Evolutionary conservation across 2,329 filamentous ascomycete species (phyloP).

Genomic region (Talaromyces sp.): DNA sequence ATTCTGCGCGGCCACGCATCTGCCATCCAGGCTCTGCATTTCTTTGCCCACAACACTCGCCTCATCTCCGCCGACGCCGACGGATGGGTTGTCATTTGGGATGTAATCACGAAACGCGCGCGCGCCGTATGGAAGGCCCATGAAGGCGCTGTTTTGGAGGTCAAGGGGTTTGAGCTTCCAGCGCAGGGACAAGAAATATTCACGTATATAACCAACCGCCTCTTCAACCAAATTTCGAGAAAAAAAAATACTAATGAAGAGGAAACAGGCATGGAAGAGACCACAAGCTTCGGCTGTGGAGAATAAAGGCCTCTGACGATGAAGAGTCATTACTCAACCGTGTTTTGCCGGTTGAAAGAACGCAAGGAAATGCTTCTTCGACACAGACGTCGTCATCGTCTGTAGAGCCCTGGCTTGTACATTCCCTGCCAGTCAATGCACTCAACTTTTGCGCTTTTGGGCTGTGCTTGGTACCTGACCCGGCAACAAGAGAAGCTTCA

Average conservation of each 20-base stretch:
- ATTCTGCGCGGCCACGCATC: constrained; percentile 81
- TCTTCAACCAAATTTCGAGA: constrained; percentile 8
- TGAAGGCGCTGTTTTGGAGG: constrained; percentile 67
- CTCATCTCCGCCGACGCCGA: constrained; percentile 85
- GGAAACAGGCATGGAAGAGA: constrained; percentile 76
- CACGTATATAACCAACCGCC: constrained; percentile 57
- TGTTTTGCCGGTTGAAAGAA: constrained; percentile 64
- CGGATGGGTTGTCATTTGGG: constrained; percentile 84
- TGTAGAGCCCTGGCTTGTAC: constrained; percentile 69
- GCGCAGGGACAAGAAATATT: constrained; percentile 58
- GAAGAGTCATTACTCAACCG: constrained; percentile 50
- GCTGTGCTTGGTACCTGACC: constrained; percentile 43
- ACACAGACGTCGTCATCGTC: constrained; percentile 41
- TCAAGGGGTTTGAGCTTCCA: constrained; percentile 54
- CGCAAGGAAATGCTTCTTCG: constrained; percentile 26
- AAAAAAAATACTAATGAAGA: constrained; percentile 5
- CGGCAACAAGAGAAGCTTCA: background rate
- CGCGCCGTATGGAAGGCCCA: constrained; percentile 85
- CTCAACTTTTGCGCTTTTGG: constrained; percentile 92
- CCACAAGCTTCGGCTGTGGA: constrained; percentile 81
- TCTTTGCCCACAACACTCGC: constrained; percentile 67
- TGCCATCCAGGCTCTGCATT: constrained; percentile 71
- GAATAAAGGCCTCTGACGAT: constrained; percentile 60
- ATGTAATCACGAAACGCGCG: constrained; percentile 72
- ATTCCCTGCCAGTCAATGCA: constrained; percentile 80